phyloP scores from a whole-genome alignment of 169 alveolate genomes.

The Plasmodium gonderi region DNA sequence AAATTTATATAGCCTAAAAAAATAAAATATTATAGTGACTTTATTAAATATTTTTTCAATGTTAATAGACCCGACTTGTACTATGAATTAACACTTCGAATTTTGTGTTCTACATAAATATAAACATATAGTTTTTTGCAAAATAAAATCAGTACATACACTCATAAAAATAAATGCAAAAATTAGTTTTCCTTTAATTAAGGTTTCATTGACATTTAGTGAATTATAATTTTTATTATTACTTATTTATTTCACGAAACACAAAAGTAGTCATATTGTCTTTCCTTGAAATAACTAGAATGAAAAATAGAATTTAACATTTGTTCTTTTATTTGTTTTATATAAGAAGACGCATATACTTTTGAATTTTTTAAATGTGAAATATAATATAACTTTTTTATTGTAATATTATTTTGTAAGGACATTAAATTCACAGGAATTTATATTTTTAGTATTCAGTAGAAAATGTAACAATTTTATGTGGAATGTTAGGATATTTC shows the following conservation, averaged over 20 bases:
- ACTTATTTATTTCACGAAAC: neutral
- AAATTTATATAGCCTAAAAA: too few species aligned
- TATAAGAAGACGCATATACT: too few species aligned
- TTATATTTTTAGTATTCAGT: too few species aligned
- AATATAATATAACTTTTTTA: too few species aligned
- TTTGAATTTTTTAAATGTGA: too few species aligned
- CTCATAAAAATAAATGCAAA: neutral
- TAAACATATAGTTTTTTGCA: neutral
- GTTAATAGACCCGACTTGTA: neutral
- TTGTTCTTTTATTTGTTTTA: too few species aligned
- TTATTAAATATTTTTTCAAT: neutral
- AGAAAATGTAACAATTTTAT: too few species aligned
- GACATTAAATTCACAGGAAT: too few species aligned
- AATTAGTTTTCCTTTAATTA: neutral
- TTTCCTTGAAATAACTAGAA: too few species aligned
- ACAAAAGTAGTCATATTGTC: neutral
- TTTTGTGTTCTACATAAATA: neutral
- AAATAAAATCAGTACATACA: neutral
- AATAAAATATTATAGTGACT: neutral
- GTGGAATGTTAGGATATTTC: too few species aligned
- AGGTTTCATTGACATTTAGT: neutral
- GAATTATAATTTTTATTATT: neutral
- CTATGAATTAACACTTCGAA: neutral
- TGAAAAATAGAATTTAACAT: too few species aligned
- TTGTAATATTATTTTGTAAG: too few species aligned